These are phyloP conservation scores for Fusarium odoratissimum DNA, from an alignment of 2,329 filamentous ascomycete species.

Conservation along the genomic window DNA sequence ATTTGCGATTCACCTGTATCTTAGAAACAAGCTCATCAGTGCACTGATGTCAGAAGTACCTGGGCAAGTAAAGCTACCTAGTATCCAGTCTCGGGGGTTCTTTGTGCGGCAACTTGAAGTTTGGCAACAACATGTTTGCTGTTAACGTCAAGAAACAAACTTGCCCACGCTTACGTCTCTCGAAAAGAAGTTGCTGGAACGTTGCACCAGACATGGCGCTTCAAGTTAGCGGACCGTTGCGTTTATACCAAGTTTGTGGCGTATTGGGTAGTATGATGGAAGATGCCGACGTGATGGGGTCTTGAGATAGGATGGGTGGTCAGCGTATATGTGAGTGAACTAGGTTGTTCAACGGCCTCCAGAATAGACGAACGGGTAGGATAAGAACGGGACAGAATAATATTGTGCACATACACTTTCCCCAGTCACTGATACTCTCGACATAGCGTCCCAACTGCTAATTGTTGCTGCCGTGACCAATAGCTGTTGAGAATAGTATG, in stretches of 20 bases:
- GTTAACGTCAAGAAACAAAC: not conserved
- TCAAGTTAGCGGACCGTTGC: not conserved
- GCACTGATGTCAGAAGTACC: not conserved
- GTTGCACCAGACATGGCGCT: not conserved
- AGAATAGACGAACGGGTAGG: not conserved
- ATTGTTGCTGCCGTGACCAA: too few species aligned
- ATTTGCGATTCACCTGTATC: not conserved
- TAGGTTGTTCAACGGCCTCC: not conserved
- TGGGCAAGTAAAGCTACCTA: not conserved
- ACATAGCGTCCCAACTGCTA: not conserved
- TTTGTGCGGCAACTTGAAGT: not conserved
- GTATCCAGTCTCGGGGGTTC: not conserved
- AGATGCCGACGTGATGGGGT: not conserved
- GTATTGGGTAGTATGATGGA: not conserved
- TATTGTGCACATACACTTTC: not conserved
- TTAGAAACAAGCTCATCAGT: not conserved
- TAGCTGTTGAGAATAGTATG: not conserved
- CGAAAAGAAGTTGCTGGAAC: not conserved
- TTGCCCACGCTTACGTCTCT: not conserved
- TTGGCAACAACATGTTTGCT: not conserved
- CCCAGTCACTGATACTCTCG: not conserved
- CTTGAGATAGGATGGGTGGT: not conserved
- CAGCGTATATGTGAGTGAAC: not conserved
- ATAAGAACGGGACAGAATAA: not conserved
- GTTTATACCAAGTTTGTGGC: not conserved